phyloP scores from a whole-genome alignment of 257 asterid genomes.

The Sherardia arvensis region DNA sequence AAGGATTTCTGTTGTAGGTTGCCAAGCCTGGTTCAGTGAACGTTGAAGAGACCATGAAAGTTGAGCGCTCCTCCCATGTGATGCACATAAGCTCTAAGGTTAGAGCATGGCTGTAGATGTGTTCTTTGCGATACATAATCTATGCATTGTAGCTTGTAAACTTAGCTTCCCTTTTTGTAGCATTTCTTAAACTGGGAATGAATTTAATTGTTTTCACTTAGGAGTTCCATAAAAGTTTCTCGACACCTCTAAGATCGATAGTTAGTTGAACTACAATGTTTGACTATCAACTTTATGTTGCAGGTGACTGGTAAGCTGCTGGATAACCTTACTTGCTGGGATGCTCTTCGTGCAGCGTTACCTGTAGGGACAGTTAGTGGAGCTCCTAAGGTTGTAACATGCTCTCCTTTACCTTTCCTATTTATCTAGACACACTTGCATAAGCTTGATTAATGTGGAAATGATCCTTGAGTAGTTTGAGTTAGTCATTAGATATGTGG shows the following conservation, averaged over 20 bases:
- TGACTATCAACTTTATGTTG: conserved; percentile 1
- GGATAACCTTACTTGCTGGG: conserved; percentile 80
- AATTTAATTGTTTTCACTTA: conserved; percentile 5
- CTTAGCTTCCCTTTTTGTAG: no score
- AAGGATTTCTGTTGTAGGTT: no score
- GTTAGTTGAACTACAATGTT: background rate
- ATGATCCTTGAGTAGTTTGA: background rate
- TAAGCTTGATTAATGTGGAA: background rate
- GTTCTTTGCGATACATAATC: no score
- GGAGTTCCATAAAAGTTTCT: background rate
- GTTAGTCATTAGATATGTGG: background rate
- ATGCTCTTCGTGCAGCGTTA: conserved; percentile 75
- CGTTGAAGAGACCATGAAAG: conserved; percentile 70
- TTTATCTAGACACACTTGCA: background rate
- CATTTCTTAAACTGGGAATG: no score
- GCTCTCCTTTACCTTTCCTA: background rate
- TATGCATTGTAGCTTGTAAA: no score
- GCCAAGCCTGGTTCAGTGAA: conserved; percentile 73
- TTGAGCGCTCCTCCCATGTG: no score
- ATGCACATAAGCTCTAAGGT: no score
- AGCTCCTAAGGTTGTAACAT: conserved; percentile 70
- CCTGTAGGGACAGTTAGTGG: conserved; percentile 98
- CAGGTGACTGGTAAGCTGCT: conserved; percentile 87
- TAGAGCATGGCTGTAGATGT: no score
- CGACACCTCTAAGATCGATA: background rate